Base-by-base conservation (phyloP, 2,329 filamentous ascomycete species). In the Ceratocystiopsis minuta region DNA sequence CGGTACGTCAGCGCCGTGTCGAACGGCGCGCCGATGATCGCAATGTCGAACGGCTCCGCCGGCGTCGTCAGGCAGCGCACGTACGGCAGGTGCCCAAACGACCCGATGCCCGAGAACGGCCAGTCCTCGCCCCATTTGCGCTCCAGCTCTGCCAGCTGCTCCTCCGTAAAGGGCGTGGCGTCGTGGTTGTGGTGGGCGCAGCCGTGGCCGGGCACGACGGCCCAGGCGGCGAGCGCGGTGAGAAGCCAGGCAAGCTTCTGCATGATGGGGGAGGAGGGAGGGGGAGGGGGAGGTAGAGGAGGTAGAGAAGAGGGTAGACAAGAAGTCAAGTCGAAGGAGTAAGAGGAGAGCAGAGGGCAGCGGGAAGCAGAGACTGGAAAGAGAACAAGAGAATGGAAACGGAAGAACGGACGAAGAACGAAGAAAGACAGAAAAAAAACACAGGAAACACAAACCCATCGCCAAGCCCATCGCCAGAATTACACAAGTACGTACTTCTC, bases 1-100 rank as follows among this genome's bases (percentile, higher is more conserved):
- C 79, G 66, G 57, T 81, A 84, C 50, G 66, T 75, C 35, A 80
- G 75, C 13, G 78, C 76, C 1, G 78, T 84, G 55, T 85, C 80
- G 52, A 85, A 85, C 0, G 80, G 80, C 1, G 71, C 76, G 6
- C 80, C 80, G 44, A 85, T 66, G 43, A 85, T 71, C 45, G 70
- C 80, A 51, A 85, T 80, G 54, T 85, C 80, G 52, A 73, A 84
- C 14, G 60, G 60, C 53, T 73, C 69, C 20, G 67, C 61, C 1
- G 77, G 77, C 38, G 69, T 69, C n/a, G 74, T 72, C 33, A 85
- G 65, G 51, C 80, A 85, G 54, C 77, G 80, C 48, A 72, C 66
- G 49, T 83, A 66, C 50, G 72, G 66, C 28, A 84, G 65, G 52
- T 84, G 80, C 34, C 78, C 80, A 57, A 84, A 86, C 33, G 76